Base-by-base conservation (phyloP, 1,284 basidiomycete species). In the Porogramme epimiltina region DNA sequence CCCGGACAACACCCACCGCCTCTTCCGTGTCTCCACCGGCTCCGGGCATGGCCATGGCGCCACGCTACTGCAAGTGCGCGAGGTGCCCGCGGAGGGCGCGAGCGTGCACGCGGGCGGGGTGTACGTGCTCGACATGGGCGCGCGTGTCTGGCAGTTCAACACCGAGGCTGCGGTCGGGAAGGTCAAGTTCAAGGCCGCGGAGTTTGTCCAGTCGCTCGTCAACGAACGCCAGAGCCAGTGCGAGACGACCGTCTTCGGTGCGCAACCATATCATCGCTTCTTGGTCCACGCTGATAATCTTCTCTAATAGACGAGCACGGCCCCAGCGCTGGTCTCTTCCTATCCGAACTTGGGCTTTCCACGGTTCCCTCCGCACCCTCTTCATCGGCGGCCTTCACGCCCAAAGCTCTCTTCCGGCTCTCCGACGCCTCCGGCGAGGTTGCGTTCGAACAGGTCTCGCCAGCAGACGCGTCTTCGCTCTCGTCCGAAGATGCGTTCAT, bases 91-190 rank as follows among this genome's bases (percentile, higher is more conserved):
- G 0, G 70, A 70, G n/a, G 73, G 72, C 5, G 46, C 71, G 24
- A 81, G 76, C 62, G 66, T 84, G 45, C 65, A 76, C 4, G 72
- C 74, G 49, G 82, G 81, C 10, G 79, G 81, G 41, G 80, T 81
- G 1, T 84, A 82, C 60, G 73, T 85, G 19, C 69, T 84, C 13
- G 84, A 85, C 62, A 79, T 79, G 62, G 81, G 81, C 38, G 54
- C 61, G 2, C 61, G 74, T 23, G 62, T 84, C 25, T 75, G 74
- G 70, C 79, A 85, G 59, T 75, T 80, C 56, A 84, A 85, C 59
- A 79, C 79, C 18, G 75, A 73, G 53, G 66, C 67, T 3, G 80
- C 80, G 44, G 63, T 71, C 2, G 82, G 81, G 1, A 79, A 77
- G 62, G 82, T 79, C 64, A 76, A 75, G 49, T 84, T 79, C 67